Base-by-base conservation (phyloP, 139 green algal species). In the Chlamydomonas urium region DNA sequence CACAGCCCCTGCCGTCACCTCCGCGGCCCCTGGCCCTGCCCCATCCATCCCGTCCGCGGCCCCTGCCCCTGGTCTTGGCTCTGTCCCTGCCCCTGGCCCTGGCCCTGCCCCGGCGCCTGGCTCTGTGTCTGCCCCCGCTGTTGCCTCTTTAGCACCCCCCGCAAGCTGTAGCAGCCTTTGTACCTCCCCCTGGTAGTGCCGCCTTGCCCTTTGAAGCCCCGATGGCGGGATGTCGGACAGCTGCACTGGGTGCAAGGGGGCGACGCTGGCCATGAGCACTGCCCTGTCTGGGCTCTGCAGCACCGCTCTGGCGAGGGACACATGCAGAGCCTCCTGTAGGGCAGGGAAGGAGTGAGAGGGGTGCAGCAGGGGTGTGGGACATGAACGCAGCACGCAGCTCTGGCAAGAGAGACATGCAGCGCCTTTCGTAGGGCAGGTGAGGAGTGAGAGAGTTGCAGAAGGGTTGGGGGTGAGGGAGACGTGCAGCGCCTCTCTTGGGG, bases 241-340 rank as follows among this genome's bases (percentile, higher is more conserved):
- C 6, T 32, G 26, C 8, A 47, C 60, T 6, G 60, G 60, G 29
- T 67, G 60, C 8, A 67, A 26, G 10, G 14, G 60, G 4, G 60
- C 31, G 33, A 67, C 60, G 14, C 14, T 17, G 42, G 10, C 42
- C 14, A 53, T 10, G 42, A 10, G 42, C 14, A 17, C 42, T n/a
- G 14, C 14, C 42, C 42, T n/a, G 10, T 53, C 42, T 53, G 42
- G 42, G 42, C 42, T 45, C 6, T 42, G 5, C 60, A 67, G 60
- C 31, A 67, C 5, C 42, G 60, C 60, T 26, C 60, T 21, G 8
- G 60, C 60, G 10, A 67, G 60, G 33, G 60, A 38, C 14, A 67
- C 60, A 26, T 67, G 60, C 32, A 67, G 33, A 29, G 32, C 10
- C 60, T 67, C 60, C 60, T 67, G 60, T 67, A 38, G 6, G 26